Base-by-base conservation (phyloP, 768 basidiomycete species). In the Filobasidium floriforme region DNA sequence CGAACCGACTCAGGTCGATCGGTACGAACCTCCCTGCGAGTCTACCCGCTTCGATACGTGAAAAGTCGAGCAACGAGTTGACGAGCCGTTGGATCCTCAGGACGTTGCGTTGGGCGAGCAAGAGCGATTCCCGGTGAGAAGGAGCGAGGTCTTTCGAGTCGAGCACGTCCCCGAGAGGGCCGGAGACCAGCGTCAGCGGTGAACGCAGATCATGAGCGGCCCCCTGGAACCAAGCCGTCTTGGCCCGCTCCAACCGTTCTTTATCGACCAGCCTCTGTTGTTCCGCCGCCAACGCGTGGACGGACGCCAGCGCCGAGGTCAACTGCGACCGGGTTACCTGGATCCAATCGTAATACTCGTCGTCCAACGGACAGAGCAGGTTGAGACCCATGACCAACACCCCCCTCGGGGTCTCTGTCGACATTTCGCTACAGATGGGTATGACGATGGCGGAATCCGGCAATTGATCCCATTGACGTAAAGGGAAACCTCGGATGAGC, bases 41-140 rank as follows among this genome's bases (percentile, higher is more conserved):
- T 43, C 74, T 70, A 5, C 79, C 79, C 0, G 77, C 78, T 66
- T 79, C 79, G 11, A 81, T 67, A 15, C 77, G 74, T 26, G 73
- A 78, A 67, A 81, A 80, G 68, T 81, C 80, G 79, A 81, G 79
- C 18, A 81, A 64, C 14, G 78, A 74, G 41, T 79, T 76, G 37
- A 81, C 79, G 7, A 81, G 70, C 14, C 80, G 73, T 5, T 71
- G 65, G 2, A 81, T 66, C 26, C 80, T 68, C 22, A 73, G 72
- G 22, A 78, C 73, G 67, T 80, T 81, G 14, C 79, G 70, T 54
- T 75, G 73, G 14, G 76, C 76, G 6, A 68, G 69, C 5, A 22
- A 18, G 41, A 49, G 22, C 46, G 46, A 18, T 22, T 15, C 46
- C 15, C 46, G 46, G 22, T 49, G 46, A 12, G 52, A 44, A 26